Conservation (phyloP, 768 basidiomycete species). For the Kwoniella sp. region DNA sequence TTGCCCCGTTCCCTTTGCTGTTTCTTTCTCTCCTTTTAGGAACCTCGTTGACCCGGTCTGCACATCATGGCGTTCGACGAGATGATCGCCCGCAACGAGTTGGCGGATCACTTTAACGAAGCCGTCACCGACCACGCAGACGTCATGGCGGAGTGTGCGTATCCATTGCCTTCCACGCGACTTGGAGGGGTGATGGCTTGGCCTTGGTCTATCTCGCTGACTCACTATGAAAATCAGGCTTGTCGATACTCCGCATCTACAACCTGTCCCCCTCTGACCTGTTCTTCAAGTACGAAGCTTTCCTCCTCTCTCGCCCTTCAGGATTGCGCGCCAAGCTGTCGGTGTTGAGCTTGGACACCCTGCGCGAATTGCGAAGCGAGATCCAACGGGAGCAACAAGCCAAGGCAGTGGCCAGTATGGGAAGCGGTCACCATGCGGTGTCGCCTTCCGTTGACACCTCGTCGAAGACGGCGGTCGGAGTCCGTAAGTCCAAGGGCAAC, state of each 20-base stretch:
- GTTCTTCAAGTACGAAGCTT: constrained; percentile 55
- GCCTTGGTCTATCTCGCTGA: too few species aligned
- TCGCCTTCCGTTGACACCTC: not conserved
- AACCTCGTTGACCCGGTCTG: too few species aligned
- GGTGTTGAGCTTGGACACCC: constrained; percentile 42
- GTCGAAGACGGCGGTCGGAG: constrained; percentile 11
- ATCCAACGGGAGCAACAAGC: constrained; percentile 45
- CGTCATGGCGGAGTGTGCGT: constrained; percentile 51
- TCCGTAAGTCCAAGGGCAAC: constrained; percentile 28
- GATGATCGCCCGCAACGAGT: constrained; percentile 16
- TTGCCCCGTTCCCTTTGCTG: not conserved
- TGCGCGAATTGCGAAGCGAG: constrained; percentile 48
- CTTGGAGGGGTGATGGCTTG: too few species aligned
- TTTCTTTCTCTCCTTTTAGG: not conserved
- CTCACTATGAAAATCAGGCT: constrained; percentile 45
- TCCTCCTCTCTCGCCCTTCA: constrained; percentile 45
- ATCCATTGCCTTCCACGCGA: too few species aligned
- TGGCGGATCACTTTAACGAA: constrained; percentile 39
- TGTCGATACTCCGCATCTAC: constrained; percentile 52
- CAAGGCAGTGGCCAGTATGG: constrained; percentile 19
- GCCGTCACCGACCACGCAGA: constrained; percentile 43
- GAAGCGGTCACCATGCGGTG: not conserved
- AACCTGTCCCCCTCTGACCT: constrained; percentile 50
- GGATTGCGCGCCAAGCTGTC: constrained; percentile 37
- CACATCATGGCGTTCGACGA: constrained; percentile 2